phyloP scores from a whole-genome alignment of 805 yeast species.

The Lachancea fermentati region DNA sequence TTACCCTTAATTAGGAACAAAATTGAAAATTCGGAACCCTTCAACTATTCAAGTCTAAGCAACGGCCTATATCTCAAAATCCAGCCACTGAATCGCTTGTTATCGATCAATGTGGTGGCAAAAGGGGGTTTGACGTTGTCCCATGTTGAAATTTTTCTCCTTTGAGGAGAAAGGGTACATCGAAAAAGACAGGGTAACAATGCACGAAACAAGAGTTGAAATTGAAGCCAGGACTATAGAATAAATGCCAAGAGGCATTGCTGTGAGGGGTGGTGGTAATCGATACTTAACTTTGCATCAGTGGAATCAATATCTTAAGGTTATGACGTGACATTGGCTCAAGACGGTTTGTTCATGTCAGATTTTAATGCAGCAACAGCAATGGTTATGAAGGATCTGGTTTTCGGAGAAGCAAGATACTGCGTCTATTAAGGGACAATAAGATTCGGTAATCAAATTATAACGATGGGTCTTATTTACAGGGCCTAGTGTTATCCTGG shows the following conservation, averaged over 20 bases:
- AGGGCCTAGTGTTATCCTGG: no score
- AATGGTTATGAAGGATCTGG: no score
- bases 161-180: background rate
- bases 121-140: slow-evolving; percentile 5
- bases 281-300: no score
- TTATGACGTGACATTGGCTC: no score
- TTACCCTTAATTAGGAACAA: background rate
- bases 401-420: no score
- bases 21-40: background rate
- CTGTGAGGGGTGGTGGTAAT: background rate
- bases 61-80: background rate
- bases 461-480: no score
- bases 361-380: no score
- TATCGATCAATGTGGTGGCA: slow-evolving; percentile 1
- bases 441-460: no score
- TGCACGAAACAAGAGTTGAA: background rate
- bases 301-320: no score
- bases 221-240: background rate
- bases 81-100: background rate
- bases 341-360: no score
- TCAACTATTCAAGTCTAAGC: background rate
- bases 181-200: background rate
- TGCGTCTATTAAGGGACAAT: no score
- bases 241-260: background rate
- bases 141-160: slow-evolving; percentile 7